Conservation (phyloP, 257 asterid species). For the Cinchona pubescens region DNA sequence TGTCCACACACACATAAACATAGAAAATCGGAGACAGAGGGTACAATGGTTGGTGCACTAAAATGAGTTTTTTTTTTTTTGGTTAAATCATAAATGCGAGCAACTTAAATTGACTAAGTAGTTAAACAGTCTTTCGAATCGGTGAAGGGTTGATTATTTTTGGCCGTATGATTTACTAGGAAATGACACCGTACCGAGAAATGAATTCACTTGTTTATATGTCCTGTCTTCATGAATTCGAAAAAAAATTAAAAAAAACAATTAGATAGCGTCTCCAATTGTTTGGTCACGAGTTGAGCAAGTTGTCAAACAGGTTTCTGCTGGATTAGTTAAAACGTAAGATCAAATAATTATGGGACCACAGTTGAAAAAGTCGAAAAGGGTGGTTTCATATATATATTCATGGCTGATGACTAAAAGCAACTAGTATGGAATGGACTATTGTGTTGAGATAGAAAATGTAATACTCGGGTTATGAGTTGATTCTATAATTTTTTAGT, state of each 20-base stretch:
- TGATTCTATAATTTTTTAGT: no score
- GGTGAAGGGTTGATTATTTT: neutral
- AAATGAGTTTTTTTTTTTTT: no score
- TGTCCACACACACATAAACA: no score
- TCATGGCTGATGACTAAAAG: neutral
- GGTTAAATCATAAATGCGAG: neutral
- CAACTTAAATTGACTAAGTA: neutral
- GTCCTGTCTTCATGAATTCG: neutral
- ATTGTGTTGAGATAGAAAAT: neutral
- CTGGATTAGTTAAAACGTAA: constrained; percentile 19
- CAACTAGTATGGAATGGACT: neutral
- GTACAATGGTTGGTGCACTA: neutral
- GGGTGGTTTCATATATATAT: neutral
- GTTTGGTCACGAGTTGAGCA: neutral
- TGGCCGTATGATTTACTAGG: neutral
- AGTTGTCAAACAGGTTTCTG: neutral
- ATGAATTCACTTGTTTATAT: neutral
- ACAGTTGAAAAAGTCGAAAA: constrained; percentile 1
- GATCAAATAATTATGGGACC: constrained; percentile 22
- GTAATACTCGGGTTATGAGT: no score
- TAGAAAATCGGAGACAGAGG: neutral
- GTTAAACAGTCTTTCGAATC: neutral
- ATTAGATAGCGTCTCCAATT: neutral
- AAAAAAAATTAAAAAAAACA: no score
- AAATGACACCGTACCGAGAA: neutral